Conservation (phyloP, 2,329 filamentous ascomycete genomes). For the Elsinoe batatas region DNA sequence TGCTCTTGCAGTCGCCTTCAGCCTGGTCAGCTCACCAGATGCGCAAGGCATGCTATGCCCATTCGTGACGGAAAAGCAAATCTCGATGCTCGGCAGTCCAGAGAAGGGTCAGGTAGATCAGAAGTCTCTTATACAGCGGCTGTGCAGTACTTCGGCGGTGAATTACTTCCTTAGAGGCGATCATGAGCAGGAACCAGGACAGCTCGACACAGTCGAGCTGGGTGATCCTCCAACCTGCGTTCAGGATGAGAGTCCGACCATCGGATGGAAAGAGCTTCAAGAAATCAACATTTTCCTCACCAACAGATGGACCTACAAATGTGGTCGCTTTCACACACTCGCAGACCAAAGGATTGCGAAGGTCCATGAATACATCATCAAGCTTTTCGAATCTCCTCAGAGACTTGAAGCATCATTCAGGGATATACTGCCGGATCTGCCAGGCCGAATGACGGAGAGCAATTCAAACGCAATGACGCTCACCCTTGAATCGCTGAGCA, state of each 20-base stretch:
- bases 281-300: neutral
- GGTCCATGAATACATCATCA: neutral
- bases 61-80: constrained; percentile 24
- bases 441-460: neutral
- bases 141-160: constrained; percentile 29
- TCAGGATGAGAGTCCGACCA: neutral
- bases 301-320: neutral
- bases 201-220: too few relatives aligned
- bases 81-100: neutral
- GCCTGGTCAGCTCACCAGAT: constrained; percentile 65
- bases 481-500: neutral
- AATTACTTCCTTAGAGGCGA: constrained; percentile 15
- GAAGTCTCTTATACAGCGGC: constrained; percentile 49
- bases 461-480: neutral
- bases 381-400: neutral
- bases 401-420: neutral
- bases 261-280: neutral
- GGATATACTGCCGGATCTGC: neutral
- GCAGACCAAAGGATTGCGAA: neutral
- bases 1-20: constrained; percentile 67
- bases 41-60: constrained; percentile 59
- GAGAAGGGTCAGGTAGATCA: constrained; percentile 32
- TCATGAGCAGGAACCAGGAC: constrained; percentile 21
- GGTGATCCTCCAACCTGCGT: constrained; percentile 17
- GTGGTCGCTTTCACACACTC: neutral